These are phyloP conservation scores for Nitzschia sp. DNA, from an alignment of 108 stramenopile species.

Conservation along the genomic window DNA sequence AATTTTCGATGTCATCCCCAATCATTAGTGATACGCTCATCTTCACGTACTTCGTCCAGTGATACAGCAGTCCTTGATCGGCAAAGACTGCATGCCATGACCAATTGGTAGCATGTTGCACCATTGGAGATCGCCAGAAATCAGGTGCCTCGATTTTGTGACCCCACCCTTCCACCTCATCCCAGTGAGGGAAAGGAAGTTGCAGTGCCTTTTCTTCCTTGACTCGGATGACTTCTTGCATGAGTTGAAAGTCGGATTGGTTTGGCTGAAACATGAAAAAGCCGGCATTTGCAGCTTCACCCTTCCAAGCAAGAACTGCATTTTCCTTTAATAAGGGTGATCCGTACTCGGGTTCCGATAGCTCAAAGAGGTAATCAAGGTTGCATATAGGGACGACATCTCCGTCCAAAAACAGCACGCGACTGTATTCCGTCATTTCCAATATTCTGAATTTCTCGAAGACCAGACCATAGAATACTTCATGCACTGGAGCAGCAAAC, in stretches of 20 bases:
- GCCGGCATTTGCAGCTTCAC: slow-evolving; percentile 45
- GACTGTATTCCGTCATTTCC: slow-evolving; percentile 57
- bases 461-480: slow-evolving; percentile 39
- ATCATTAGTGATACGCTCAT: slow-evolving; percentile 28
- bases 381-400: slow-evolving; percentile 67
- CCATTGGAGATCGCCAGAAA: slow-evolving; percentile 8
- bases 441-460: slow-evolving; percentile 62
- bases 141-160: slow-evolving; percentile 28
- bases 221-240: slow-evolving; percentile 23
- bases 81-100: slow-evolving; percentile 40
- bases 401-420: slow-evolving; percentile 65
- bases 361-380: slow-evolving; percentile 59
- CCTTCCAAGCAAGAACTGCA: slow-evolving; percentile 36
- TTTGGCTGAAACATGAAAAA: slow-evolving; percentile 58
- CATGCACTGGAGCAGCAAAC: slow-evolving; percentile 14
- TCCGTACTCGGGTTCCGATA: slow-evolving; percentile 31
- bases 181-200: slow-evolving; percentile 30
- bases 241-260: slow-evolving; percentile 26
- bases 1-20: slow-evolving; percentile 28
- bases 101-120: slow-evolving; percentile 25
- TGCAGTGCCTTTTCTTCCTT: slow-evolving; percentile 24
- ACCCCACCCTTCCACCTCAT: slow-evolving; percentile 31
- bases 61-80: slow-evolving; percentile 52
- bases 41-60: slow-evolving; percentile 43
- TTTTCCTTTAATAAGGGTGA: slow-evolving; percentile 34